phyloP scores from a whole-genome alignment of 2,329 filamentous ascomycete genomes.

The Didymella keratinophila region DNA sequence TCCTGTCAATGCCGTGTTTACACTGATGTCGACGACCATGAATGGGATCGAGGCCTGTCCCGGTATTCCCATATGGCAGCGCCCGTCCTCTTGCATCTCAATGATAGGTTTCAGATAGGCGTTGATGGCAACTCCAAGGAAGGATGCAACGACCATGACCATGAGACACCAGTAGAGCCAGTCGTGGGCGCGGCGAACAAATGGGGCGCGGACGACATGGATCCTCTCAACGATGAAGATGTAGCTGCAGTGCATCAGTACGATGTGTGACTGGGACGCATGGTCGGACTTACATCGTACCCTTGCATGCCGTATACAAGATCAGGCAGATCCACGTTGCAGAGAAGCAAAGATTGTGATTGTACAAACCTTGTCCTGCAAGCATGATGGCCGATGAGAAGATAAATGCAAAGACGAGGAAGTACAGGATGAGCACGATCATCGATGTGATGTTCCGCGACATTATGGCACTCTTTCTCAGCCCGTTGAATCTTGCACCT shows the following conservation, averaged over 20 bases:
- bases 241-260: conserved; percentile 30
- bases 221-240: conserved; percentile 49
- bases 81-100: conserved; percentile 34
- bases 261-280: not conserved
- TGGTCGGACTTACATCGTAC: conserved; percentile 21
- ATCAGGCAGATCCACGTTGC: conserved; percentile 47
- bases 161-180: conserved; percentile 39
- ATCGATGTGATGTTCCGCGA: conserved; percentile 22
- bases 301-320: conserved; percentile 45
- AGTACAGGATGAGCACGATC: conserved; percentile 17
- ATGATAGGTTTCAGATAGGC: conserved; percentile 38
- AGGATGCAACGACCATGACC: conserved; percentile 27
- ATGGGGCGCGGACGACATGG: conserved; percentile 42
- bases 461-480: conserved; percentile 16
- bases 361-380: conserved; percentile 32
- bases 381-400: conserved; percentile 30
- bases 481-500: conserved; percentile 15
- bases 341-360: conserved; percentile 30
- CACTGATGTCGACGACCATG: conserved; percentile 44
- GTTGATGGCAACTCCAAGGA: conserved; percentile 29
- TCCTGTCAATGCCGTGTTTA: conserved; percentile 43
- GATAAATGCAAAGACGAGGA: conserved; percentile 16
- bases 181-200: conserved; percentile 36
- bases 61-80: conserved; percentile 48
- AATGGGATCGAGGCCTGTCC: conserved; percentile 40